Base-by-base conservation (phyloP, 768 basidiomycete species). In the Nidularia sp. region DNA sequence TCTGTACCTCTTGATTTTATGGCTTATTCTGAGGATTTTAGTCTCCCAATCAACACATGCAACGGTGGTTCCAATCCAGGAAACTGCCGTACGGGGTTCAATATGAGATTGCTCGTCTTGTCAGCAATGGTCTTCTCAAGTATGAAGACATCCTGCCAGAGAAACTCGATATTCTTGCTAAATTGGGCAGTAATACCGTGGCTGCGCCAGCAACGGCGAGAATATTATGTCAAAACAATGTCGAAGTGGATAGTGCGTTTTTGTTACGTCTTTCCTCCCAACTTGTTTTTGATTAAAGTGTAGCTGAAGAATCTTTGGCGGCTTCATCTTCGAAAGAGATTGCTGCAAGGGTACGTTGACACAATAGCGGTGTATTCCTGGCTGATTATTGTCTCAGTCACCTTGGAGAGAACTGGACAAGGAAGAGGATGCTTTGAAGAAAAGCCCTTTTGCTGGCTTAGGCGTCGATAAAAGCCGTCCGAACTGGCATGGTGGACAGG, bases 361-460 rank as follows among this genome's bases (percentile, higher is more conserved):
- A 10, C 44, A 39, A 1, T 6, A 47, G 13, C 7, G 9, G 33
- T 10, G 12, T 10, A 44, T 45, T 35, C 31, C 41, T 34, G 13
- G 15, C 50, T 47, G 15, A 36, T 43, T 10, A 35, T 15, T 8
- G 45, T 32, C 51, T 12, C 45, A 88, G 85, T 71, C 73, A 9
- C 84, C 85, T 0, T 89, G 85, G 84, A 59, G 60, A 42, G 83
- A 87, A 60, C 66, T 88, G 3, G 84, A 88, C 56, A 63, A 57
- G 4, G 86, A 89, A 59, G 75, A 79, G 34, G 56, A 61, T 1
- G 66, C 67, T 4, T 64, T 84, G 4, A 22, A 25, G 0, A 49
- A 64, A 5, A 55, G 74, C 49, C 59, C 62, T 0, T 63, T 60
- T 12, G 70, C 70, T 3, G 76, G 73, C 12, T 60, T 85, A 4